phyloP scores from a whole-genome alignment of 352 stramenopile species.

The Sclerospora graminicola region DNA sequence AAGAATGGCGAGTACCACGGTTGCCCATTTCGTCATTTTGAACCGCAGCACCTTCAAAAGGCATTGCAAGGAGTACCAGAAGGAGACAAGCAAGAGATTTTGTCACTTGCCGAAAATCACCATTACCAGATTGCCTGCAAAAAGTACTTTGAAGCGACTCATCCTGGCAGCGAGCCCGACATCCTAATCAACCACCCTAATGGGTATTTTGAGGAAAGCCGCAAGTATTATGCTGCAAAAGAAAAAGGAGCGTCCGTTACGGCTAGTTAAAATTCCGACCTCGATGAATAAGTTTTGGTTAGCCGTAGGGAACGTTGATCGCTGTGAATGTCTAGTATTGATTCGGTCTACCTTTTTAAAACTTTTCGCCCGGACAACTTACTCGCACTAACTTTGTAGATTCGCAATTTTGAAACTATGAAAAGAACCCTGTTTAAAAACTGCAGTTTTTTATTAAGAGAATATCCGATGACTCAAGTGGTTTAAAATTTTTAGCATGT shows the following conservation, averaged over 20 bases:
- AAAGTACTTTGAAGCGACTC: slow-evolving; percentile 94
- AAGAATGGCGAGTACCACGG: slow-evolving; percentile 94
- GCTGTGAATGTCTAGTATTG: too few relatives aligned
- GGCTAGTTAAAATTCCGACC: slow-evolving; percentile 13
- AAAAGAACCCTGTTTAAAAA: too few relatives aligned
- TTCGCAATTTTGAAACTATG: too few relatives aligned
- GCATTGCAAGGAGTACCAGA: slow-evolving; percentile 74
- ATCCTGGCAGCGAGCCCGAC: slow-evolving; percentile 75
- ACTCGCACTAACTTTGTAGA: too few relatives aligned
- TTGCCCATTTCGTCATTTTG: slow-evolving; percentile 96
- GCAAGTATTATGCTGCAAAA: slow-evolving; percentile 88
- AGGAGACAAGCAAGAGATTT: slow-evolving; percentile 88
- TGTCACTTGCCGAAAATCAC: slow-evolving; percentile 83
- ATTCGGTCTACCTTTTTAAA: too few relatives aligned
- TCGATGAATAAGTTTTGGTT: too few relatives aligned
- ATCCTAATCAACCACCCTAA: slow-evolving; percentile 98
- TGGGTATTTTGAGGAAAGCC: slow-evolving; percentile 94
- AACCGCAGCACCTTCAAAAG: slow-evolving; percentile 88
- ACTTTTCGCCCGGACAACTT: too few relatives aligned
- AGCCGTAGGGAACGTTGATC: too few relatives aligned
- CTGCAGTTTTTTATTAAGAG: too few relatives aligned
- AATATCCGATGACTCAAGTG: too few relatives aligned
- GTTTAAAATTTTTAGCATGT: too few relatives aligned
- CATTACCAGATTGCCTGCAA: slow-evolving; percentile 98
- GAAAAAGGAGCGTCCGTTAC: slow-evolving; percentile 53